Evolutionary conservation across 2,329 filamentous ascomycete species (phyloP).

Genomic region (Colletotrichum tropicale): DNA sequence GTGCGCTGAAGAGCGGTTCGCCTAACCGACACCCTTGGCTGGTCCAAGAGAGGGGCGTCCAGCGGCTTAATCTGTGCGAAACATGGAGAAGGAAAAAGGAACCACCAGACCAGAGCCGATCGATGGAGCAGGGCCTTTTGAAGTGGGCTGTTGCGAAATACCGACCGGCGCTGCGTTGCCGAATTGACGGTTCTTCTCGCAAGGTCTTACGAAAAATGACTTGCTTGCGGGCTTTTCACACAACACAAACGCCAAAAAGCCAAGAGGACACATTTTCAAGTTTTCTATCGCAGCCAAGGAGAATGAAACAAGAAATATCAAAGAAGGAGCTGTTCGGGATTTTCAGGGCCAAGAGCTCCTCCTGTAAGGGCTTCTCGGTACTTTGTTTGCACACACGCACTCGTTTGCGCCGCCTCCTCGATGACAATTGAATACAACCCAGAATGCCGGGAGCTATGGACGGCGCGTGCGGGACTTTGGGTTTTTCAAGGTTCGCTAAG

Average conservation of each 20-base stretch:
- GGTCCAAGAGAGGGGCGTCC: not conserved
- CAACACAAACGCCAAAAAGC: not conserved
- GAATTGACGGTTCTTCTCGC: not conserved
- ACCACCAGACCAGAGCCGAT: not conserved
- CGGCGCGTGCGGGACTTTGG: not conserved
- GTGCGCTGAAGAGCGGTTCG: not conserved
- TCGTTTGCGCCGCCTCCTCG: not conserved
- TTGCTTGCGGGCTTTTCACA: not conserved
- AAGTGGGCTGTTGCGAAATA: not conserved
- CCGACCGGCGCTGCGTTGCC: not conserved
- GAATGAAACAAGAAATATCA: not conserved
- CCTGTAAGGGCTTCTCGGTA: not conserved
- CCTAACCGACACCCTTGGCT: not conserved
- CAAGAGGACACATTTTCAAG: not conserved
- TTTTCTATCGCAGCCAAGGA: not conserved
- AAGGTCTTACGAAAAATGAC: not conserved
- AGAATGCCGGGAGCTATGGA: not conserved
- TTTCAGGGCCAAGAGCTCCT: not conserved
- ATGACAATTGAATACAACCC: not conserved
- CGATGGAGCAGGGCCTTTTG: not conserved
- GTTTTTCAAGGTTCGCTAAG: not conserved
- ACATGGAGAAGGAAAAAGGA: constrained; percentile 3
- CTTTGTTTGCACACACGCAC: not conserved
- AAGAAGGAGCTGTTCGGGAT: not conserved
- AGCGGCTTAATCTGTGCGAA: constrained; percentile 1